Evolutionary conservation across 163 green algal species (phyloP).

Genomic region (Scenedesmus sp.): DNA sequence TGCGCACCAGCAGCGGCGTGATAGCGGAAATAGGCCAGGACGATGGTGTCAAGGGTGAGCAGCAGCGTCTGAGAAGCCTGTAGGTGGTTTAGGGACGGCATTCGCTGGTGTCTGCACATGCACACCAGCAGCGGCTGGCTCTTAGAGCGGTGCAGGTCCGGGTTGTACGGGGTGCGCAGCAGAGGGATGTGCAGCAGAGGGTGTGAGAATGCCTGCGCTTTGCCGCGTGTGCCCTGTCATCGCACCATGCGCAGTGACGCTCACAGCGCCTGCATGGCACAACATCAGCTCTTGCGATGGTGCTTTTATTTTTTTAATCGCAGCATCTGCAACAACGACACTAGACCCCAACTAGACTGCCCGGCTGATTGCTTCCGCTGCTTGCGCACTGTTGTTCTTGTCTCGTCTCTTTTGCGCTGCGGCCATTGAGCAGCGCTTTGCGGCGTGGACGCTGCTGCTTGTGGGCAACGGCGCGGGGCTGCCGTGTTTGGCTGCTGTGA

Average conservation of each 20-base stretch:
- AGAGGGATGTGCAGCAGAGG: not conserved
- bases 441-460: slow-evolving; percentile 46
- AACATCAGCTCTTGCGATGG: too few species aligned
- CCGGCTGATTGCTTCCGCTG: too few species aligned
- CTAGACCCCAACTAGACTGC: too few species aligned
- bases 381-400: not conserved
- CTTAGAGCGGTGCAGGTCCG: too few species aligned
- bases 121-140: not conserved
- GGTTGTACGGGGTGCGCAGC: not conserved
- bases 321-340: too few species aligned
- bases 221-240: too few species aligned
- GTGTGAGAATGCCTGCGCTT: not conserved
- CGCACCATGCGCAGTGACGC: too few species aligned
- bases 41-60: not conserved
- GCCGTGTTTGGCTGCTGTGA: slow-evolving; percentile 17
- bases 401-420: not conserved
- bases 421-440: slow-evolving; percentile 41
- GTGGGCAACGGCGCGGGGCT: slow-evolving; percentile 53
- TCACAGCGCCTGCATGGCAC: too few species aligned
- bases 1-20: not conserved
- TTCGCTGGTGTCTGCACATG: too few species aligned
- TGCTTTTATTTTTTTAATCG: too few species aligned
- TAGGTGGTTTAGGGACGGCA: not conserved
- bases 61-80: not conserved
- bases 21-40: too few species aligned